Evolutionary conservation across 345 rosid species (phyloP).

Genomic region (Salix dunnii): DNA sequence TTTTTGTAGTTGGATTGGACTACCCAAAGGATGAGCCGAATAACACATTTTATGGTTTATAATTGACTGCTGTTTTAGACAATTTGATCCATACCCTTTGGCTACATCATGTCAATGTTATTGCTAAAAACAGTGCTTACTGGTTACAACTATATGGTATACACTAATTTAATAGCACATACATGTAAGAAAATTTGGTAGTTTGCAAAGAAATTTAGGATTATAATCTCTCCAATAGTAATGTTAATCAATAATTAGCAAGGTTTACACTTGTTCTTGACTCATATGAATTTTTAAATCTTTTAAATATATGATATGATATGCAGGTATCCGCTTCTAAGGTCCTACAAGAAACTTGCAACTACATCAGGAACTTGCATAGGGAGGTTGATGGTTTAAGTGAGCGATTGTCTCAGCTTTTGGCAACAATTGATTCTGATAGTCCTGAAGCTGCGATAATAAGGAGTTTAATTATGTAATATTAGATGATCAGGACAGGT

Average conservation of each 20-base stretch:
- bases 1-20: conserved; percentile 25
- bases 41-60: not conserved
- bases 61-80: not conserved
- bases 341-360: conserved; percentile 94
- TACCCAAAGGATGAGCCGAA: conserved; percentile 3
- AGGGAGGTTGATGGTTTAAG: conserved; percentile 86
- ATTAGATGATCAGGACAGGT: not conserved
- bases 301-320: not conserved
- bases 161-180: not conserved
- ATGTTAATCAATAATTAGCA: not conserved
- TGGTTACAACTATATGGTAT: not conserved
- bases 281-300: not conserved
- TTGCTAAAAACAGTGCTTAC: not conserved
- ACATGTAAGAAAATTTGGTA: not conserved
- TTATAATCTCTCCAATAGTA: not conserved
- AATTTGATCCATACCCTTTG: not conserved
- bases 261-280: not conserved
- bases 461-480: conserved; percentile 69
- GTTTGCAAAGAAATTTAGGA: not conserved
- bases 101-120: not conserved
- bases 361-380: conserved; percentile 81
- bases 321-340: conserved; percentile 79
- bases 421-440: conserved; percentile 75
- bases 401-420: conserved; percentile 78
- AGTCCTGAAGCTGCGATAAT: conserved; percentile 92